Evolutionary conservation across 208 protist species (phyloP), one percentile per base, ranked within the genome.

Genomic region (Trypanosoma congolense): DNA sequence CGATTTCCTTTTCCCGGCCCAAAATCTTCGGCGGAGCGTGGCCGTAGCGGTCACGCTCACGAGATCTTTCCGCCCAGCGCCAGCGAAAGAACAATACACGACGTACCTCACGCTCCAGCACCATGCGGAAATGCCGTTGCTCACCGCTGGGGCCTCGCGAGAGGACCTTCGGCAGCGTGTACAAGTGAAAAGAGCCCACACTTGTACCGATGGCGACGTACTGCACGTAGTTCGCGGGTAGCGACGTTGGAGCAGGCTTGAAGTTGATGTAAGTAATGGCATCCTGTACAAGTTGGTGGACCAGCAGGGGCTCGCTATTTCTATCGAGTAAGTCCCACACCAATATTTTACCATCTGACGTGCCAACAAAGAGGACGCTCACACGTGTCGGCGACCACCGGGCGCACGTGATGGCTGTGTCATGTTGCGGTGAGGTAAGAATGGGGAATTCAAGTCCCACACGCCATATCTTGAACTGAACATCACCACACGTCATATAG

Each of bases 311-410:
- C 44, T 95, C 87, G 36, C 76, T 75, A 61, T 87, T 93, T 61
- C 89, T 81, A 64, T 96, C 91, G 9, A 96, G 77, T 48, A 96
- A 57, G 62, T 96, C 91, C 85, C 87, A 96, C 18, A 94, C 83
- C 45, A 83, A 73, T 26, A 96, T 60, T 65, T 85, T 85, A 49
- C 91, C 91, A 59, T 95, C 77, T 16, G 58, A 47, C 18, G 77
- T 91, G 30, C 88, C 91, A 12, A 93, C 72, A 22, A 95, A 59
- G 24, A 95, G 56, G 0, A 96, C 64, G 19, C 74, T 79, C 1
- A 85, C 70, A 6, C 91, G 79, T 12, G 73, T 83, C 1, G 91
- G 86, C 5, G 85, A 87, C 89, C 91, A 96, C 21, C 75, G 69
- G 10, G 87, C 91, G 50, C 84, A 91, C 5, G 80, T 92, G 3